Evolutionary conservation across 1,284 basidiomycete genomes (phyloP), one percentile per base, ranked within the genome.

Genomic region (Irpex rosettiformis): DNA sequence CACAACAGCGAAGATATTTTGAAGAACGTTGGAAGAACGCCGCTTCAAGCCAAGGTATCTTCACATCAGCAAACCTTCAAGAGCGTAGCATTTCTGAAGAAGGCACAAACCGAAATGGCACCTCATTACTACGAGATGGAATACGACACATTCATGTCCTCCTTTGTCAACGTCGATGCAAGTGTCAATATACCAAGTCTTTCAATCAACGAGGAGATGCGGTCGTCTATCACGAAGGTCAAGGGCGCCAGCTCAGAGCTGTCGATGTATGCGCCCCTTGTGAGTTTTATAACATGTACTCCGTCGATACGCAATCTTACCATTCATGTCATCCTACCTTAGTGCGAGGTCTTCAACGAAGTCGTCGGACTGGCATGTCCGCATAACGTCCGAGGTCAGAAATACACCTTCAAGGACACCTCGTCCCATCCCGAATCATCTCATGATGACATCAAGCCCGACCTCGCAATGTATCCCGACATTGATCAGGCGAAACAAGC

Each of bases 301-400:
- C n/a, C n/a, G n/a, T n/a, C n/a, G n/a, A n/a, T n/a, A n/a, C n/a
- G n/a, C n/a, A n/a, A n/a, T n/a, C n/a, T n/a, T n/a, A n/a, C n/a
- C n/a, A n/a, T n/a, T n/a, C n/a, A n/a, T n/a, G n/a, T n/a, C n/a
- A n/a, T n/a, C n/a, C n/a, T 37, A 37, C 33, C 33, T 37, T n/a
- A 11, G n/a, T 45, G 43, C 18, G 43, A n/a, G 21, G 43, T 16
- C 16, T 37, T 16, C 43, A n/a, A n/a, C 43, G 11, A 45, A 18
- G 8, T 13, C 21, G 43, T 18, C 21, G 21, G 16, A 11, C 43
- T 22, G 16, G 16, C 43, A 45, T 76, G 65, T 52, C 78, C 11
- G 11, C 33, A 37, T 37, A n/a, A 37, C 33, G 33, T 18, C 16
- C 33, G 33, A 37, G 16, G 16, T 45, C 43, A 45, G 8, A n/a